These are phyloP conservation scores for Prosopis cineraria DNA, from an alignment of 306 rosid species.

Conservation along the genomic window DNA sequence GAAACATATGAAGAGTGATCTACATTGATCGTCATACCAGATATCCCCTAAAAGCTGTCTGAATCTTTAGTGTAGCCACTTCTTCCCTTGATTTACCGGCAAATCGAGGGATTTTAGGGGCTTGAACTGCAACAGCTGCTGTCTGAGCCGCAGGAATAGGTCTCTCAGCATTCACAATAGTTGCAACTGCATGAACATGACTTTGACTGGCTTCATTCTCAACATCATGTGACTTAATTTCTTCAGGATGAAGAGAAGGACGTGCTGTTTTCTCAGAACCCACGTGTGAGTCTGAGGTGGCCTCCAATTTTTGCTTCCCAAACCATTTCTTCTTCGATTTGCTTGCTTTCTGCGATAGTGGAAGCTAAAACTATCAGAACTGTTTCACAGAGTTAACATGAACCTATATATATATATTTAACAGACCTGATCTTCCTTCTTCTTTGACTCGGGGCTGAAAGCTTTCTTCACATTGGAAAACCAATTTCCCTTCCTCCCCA, in stretches of 20 bases:
- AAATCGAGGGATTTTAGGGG: constrained; percentile 43
- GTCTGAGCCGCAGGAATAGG: constrained; percentile 44
- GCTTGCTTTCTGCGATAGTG: constrained; percentile 55
- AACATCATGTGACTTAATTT: constrained; percentile 49
- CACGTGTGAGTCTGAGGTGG: constrained; percentile 47
- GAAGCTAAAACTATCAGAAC: constrained; percentile 31
- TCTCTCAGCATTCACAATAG: constrained; percentile 35
- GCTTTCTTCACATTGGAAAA: constrained; percentile 94
- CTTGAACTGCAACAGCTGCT: constrained; percentile 41
- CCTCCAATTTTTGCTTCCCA: constrained; percentile 73
- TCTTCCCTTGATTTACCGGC: constrained; percentile 74
- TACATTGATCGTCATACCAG: constrained; percentile 53
- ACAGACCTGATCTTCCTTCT: constrained; percentile 64
- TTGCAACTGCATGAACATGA: constrained; percentile 48
- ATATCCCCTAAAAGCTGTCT: constrained; percentile 92
- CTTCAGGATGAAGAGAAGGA: constrained; percentile 57
- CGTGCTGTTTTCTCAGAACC: constrained; percentile 54
- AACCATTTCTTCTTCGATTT: constrained; percentile 96
- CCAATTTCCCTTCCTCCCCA: constrained; percentile 97
- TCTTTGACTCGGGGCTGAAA: constrained; percentile 91
- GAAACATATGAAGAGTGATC: constrained; percentile 9
- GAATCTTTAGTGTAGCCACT: constrained; percentile 85
- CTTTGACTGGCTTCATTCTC: constrained; percentile 55
- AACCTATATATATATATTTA: constrained; percentile 2
- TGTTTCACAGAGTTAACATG: not conserved